Conservation (phyloP, 192 early-diverging fungal genomes). For the Entrophospora sp. region DNA sequence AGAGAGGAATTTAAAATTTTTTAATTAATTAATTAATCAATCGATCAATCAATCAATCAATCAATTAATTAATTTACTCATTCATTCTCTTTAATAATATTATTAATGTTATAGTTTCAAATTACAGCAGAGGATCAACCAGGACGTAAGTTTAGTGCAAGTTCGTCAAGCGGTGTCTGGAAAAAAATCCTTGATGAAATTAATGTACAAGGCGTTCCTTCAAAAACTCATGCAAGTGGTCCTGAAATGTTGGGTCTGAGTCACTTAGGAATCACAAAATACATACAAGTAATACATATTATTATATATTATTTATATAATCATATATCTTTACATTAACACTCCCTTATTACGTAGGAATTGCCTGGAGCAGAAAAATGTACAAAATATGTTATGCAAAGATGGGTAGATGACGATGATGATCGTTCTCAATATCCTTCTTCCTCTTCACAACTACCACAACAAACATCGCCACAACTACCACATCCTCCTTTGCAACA, state of each 20-base stretch:
- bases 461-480: neutral
- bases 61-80: no score
- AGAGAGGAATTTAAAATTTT: no score
- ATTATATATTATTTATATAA: neutral
- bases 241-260: slow-evolving; percentile 64
- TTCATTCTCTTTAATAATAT: no score
- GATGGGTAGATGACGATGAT: slow-evolving; percentile 24
- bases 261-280: slow-evolving; percentile 60
- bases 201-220: slow-evolving; percentile 48
- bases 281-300: slow-evolving; percentile 46
- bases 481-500: no score
- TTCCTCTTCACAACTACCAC: no score
- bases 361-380: slow-evolving; percentile 24
- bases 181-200: slow-evolving; percentile 53
- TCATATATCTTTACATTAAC: neutral
- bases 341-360: slow-evolving; percentile 11
- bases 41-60: no score
- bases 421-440: no score
- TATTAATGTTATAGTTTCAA: slow-evolving; percentile 41
- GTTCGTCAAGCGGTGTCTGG: slow-evolving; percentile 66
- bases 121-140: slow-evolving; percentile 61
- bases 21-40: no score
- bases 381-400: slow-evolving; percentile 25
- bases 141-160: slow-evolving; percentile 43
- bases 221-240: slow-evolving; percentile 64